A percentile compares a stretch with the other conserved stretches of the same genome.
Evolutionary conservation across 31 red algal species (phyloP).

Genomic region (Odonthalia washingtoniensis): DNA sequence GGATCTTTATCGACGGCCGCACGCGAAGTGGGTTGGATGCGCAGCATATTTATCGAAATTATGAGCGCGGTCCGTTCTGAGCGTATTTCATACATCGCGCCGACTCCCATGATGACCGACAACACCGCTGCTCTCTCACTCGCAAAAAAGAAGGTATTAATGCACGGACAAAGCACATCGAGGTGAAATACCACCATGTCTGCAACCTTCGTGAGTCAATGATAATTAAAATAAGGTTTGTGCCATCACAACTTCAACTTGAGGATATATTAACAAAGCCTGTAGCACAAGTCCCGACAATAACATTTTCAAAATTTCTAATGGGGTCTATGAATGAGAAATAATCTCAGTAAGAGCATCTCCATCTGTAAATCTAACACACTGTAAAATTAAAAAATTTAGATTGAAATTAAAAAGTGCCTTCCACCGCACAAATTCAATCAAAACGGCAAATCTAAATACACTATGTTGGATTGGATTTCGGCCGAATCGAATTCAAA

Average conservation of each 20-base stretch:
- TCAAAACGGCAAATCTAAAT: too few species aligned
- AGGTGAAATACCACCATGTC: slow-evolving; percentile 7
- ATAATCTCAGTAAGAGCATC: too few species aligned
- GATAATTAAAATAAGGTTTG: neutral
- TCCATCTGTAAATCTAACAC: too few species aligned
- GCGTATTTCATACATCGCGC: too few species aligned
- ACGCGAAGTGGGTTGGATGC: slow-evolving; percentile 16
- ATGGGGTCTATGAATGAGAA: too few species aligned
- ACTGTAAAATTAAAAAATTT: too few species aligned
- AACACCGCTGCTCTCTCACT: neutral
- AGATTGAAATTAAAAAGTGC: too few species aligned
- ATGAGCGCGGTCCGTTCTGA: neutral
- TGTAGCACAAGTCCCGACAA: too few species aligned
- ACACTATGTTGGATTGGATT: too few species aligned
- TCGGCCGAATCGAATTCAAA: too few species aligned
- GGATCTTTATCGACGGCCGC: neutral
- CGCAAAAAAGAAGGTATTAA: neutral
- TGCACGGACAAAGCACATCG: slow-evolving; percentile 6
- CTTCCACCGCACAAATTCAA: too few species aligned
- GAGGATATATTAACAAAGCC: neutral
- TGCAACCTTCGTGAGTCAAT: neutral
- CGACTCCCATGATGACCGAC: neutral
- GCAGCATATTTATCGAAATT: neutral
- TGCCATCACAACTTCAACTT: neutral
- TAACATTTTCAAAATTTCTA: too few species aligned